These are phyloP conservation scores for Dendrobium huoshanense DNA, from an alignment of 106 monocot species.

Conservation along the genomic window DNA sequence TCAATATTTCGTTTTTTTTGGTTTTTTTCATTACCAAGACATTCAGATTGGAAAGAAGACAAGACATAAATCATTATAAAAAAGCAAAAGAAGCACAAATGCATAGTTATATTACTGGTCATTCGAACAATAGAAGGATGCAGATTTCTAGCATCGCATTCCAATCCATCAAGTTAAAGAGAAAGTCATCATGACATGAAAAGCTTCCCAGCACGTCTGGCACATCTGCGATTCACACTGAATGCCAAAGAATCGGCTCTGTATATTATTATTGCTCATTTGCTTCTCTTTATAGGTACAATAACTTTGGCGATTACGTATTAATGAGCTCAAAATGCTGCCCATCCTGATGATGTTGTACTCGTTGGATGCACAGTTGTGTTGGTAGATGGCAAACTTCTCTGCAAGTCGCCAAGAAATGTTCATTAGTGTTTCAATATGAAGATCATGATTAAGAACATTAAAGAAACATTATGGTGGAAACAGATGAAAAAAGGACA, in stretches of 20 bases:
- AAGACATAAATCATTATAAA: background rate
- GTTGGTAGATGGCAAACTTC: constrained; percentile 53
- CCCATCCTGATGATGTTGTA: constrained; percentile 71
- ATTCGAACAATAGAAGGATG: background rate
- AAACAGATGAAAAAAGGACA: background rate
- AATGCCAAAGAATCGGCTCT: background rate
- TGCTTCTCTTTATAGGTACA: background rate
- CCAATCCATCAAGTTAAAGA: background rate
- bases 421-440: background rate
- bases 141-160: background rate
- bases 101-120: background rate
- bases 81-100: background rate
- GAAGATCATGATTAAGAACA: background rate
- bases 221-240: background rate
- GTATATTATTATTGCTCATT: background rate
- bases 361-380: constrained; percentile 23
- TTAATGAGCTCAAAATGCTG: constrained; percentile 55
- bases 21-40: background rate
- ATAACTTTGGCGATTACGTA: background rate
- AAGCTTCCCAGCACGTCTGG: background rate
- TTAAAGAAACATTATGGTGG: background rate
- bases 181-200: background rate
- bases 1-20: too few relatives aligned
- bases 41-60: background rate
- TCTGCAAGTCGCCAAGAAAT: constrained; percentile 26